Evolutionary conservation across 768 basidiomycete genomes (phyloP).

Genomic region (Boletus rubropictus): DNA sequence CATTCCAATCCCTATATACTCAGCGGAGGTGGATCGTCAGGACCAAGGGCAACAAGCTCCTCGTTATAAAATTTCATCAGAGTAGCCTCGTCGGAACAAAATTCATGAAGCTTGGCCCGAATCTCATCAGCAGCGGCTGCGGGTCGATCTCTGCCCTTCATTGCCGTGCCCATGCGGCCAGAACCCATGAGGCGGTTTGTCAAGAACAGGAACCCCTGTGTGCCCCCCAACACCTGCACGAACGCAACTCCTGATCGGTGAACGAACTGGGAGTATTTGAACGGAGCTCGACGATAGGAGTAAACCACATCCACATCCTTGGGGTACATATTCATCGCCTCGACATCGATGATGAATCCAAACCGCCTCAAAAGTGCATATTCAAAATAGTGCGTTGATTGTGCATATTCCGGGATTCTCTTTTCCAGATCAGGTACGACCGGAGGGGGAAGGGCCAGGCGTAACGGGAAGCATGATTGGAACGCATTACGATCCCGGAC

Average conservation of each 20-base stretch:
- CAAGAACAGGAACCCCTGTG: constrained; percentile 79
- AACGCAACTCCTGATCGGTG: constrained; percentile 88
- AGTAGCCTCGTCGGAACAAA: constrained; percentile 54
- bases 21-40: constrained; percentile 40
- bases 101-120: constrained; percentile 50
- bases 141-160: constrained; percentile 53
- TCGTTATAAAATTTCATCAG: constrained; percentile 71
- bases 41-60: constrained; percentile 49
- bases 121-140: constrained; percentile 58
- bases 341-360: constrained; percentile 80
- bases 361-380: constrained; percentile 70
- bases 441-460: constrained; percentile 72
- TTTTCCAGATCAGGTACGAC: constrained; percentile 59
- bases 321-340: constrained; percentile 71
- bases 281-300: constrained; percentile 77
- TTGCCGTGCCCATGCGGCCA: constrained; percentile 52
- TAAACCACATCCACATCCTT: constrained; percentile 81
- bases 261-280: constrained; percentile 85
- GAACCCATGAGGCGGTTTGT: constrained; percentile 82
- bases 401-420: constrained; percentile 61
- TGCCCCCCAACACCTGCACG: constrained; percentile 77
- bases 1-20: constrained; percentile 30
- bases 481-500: constrained; percentile 83
- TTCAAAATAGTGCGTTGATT: constrained; percentile 71
- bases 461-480: constrained; percentile 83